A percentile compares a stretch with the other conserved stretches of the same genome.
Evolutionary conservation across 169 alveolate genomes (phyloP).

Genomic region (Babesia sp.): DNA sequence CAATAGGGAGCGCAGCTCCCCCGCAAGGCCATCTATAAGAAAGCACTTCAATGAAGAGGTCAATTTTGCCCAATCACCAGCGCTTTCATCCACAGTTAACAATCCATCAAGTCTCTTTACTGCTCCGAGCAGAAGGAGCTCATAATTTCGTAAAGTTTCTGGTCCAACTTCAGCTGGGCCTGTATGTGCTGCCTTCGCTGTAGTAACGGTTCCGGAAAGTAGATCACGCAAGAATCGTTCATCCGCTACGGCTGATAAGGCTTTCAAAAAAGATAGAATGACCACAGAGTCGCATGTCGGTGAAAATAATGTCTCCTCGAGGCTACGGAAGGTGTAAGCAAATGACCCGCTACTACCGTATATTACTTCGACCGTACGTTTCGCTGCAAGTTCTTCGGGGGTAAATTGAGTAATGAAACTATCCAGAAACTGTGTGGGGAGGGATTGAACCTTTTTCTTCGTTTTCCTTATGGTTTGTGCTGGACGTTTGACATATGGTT

Average conservation of each 20-base stretch:
- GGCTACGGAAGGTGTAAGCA: slow-evolving; percentile 55
- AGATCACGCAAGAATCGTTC: slow-evolving; percentile 3
- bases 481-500: slow-evolving; percentile 13
- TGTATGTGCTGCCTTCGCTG: not conserved
- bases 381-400: slow-evolving; percentile 66
- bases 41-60: not conserved
- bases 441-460: not conserved
- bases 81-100: not conserved
- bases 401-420: slow-evolving; percentile 42
- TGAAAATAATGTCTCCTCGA: slow-evolving; percentile 42
- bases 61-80: slow-evolving; percentile 5
- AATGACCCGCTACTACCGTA: slow-evolving; percentile 50
- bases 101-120: not conserved
- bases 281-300: not conserved
- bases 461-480: not conserved
- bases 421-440: slow-evolving; percentile 44
- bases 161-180: not conserved
- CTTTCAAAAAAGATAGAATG: slow-evolving; percentile 41
- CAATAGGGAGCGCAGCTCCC: slow-evolving; percentile 6
- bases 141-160: slow-evolving; percentile 28
- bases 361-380: slow-evolving; percentile 62
- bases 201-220: not conserved
- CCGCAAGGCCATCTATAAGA: slow-evolving; percentile 9
- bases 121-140: slow-evolving; percentile 35
- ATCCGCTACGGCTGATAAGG: slow-evolving; percentile 62